Base-by-base conservation (phyloP, 2,329 filamentous ascomycete species). In the Chalara sp. region DNA sequence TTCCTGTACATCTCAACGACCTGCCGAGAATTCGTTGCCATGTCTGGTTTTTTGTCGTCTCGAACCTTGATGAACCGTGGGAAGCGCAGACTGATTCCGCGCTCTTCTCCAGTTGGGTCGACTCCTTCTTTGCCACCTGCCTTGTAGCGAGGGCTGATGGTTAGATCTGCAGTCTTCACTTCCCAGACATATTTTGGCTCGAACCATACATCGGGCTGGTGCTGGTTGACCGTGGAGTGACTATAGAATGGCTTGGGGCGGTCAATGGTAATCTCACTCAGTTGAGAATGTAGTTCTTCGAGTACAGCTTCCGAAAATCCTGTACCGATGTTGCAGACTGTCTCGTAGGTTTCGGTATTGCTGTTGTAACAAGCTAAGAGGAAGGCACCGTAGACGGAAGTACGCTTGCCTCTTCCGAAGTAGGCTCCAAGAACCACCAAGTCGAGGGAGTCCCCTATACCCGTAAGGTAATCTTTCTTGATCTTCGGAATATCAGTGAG, bases 151-250 rank as follows among this genome's bases (percentile, higher is more conserved):
- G 93, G 93, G 59, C 86, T 92, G 28, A 99, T 78, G 1, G 93
- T 97, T 61, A 99, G 70, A 73, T 99, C 93, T 1, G 93, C 93
- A 10, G 92, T 95, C 74, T 92, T 95, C 60, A 99, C 91, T 70
- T 99, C 93, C 93, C 93, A 99, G 1, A 99, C 93, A 62, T 86
- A 85, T 41, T 84, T 83, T 11, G 93, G 89, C 75, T 99, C 93
- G 66, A 99, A 93, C 93, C 93, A 99, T 37, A 99, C 90, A 67
- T 99, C 93, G 1, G 93, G 93, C 67, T 99, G 93, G 66, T 97
- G 90, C 70, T 95, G 92, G 46, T 83, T 83, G 47, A 88, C 89
- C 0, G 78, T 73, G 4, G 87, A 90, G 68, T 99, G 93, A 1
- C 83, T 78, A 70, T 97, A 99, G 68, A 96, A 99, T 0, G 93